These are phyloP conservation scores for Geotrichum siamense DNA, from an alignment of 1,139 yeast species.

Conservation along the genomic window DNA sequence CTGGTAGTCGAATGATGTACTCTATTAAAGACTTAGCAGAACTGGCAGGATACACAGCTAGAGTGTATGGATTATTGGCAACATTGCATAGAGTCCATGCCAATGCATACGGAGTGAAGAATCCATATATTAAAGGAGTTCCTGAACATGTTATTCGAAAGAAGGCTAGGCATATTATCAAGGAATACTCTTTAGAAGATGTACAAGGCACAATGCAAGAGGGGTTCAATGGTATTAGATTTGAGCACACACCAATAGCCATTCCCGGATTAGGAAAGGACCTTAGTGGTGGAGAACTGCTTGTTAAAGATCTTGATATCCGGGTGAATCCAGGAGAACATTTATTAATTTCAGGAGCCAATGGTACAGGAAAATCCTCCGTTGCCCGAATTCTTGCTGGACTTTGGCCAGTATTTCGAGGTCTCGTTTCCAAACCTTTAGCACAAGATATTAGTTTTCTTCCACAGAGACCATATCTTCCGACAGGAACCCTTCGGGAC, in stretches of 20 bases:
- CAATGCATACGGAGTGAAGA: conserved; percentile 27
- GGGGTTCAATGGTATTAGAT: conserved; percentile 70
- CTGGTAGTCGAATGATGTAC: conserved; percentile 94
- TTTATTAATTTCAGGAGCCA: conserved; percentile 73
- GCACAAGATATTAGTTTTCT: conserved; percentile 65
- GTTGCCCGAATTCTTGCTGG: conserved; percentile 81
- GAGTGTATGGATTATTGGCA: conserved; percentile 69
- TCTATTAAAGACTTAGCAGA: conserved; percentile 90
- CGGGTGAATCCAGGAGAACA: conserved; percentile 62
- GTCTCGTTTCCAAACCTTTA: conserved; percentile 72
- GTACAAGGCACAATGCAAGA: conserved; percentile 77
- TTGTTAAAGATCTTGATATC: conserved; percentile 57
- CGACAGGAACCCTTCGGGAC: conserved; percentile 75
- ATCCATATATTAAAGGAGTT: conserved; percentile 1
- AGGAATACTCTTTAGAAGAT: conserved; percentile 37
- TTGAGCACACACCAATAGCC: conserved; percentile 76
- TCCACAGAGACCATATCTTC: conserved; percentile 76
- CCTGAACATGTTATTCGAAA: conserved; percentile 4
- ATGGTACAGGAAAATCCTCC: conserved; percentile 87
- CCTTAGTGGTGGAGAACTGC: conserved; percentile 35
- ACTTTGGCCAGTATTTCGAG: conserved; percentile 83
- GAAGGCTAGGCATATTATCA: conserved; percentile 15
- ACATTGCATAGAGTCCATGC: conserved; percentile 81
- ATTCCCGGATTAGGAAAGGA: conserved; percentile 49
- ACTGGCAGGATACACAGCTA: conserved; percentile 82